Evolutionary conservation across 176 grass and related monocot genomes (phyloP).

Genomic region (Chrysopogon serrulatus): DNA sequence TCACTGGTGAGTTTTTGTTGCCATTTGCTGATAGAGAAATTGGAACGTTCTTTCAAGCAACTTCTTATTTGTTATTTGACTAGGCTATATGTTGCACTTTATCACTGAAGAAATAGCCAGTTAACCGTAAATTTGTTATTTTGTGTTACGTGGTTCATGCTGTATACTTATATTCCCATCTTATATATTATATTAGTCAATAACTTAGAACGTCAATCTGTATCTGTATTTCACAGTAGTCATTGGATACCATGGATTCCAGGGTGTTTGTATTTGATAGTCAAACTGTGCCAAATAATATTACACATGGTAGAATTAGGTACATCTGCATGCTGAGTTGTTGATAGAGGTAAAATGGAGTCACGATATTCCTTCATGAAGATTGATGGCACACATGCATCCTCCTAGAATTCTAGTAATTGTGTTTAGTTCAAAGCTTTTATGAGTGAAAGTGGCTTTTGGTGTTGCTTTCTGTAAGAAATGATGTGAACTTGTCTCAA

Average conservation of each 20-base stretch:
- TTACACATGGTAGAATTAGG: not conserved
- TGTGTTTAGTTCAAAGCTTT: not conserved
- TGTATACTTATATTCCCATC: conserved; percentile 24
- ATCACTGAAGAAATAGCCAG: not conserved
- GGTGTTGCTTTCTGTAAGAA: conserved; percentile 6
- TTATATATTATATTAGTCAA: not conserved
- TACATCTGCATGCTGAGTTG: not conserved
- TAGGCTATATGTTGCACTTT: conserved; percentile 6
- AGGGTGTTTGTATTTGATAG: not conserved
- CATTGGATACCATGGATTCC: not conserved
- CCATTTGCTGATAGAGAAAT: conserved; percentile 1
- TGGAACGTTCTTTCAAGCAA: not conserved
- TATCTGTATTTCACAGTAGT: conserved; percentile 1
- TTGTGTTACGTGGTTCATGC: conserved; percentile 3
- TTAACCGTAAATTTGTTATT: not conserved
- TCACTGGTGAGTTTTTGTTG: conserved; percentile 59
- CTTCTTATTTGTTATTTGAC: conserved; percentile 14
- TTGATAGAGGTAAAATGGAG: not conserved
- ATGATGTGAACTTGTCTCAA: conserved; percentile 14
- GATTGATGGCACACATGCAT: not conserved
- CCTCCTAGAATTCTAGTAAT: not conserved
- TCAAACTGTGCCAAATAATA: not conserved
- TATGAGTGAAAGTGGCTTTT: not conserved
- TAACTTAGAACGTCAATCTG: not conserved
- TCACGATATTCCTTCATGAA: not conserved